phyloP scores from a whole-genome alignment of 177 flowering plant species.

The Vitis hybrid region DNA sequence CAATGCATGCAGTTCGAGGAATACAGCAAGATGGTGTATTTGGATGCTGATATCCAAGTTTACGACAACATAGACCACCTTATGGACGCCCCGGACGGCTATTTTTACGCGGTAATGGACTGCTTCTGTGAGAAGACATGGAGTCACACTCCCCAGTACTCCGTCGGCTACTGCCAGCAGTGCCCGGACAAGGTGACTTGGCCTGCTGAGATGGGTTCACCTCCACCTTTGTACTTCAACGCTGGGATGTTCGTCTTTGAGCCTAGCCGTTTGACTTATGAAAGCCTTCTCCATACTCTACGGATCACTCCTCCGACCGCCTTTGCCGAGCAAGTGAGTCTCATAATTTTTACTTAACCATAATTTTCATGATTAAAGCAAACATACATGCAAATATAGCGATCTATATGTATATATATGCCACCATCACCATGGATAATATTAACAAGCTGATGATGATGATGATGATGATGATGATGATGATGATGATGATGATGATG shows the following conservation, averaged over 20 bases:
- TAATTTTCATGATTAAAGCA: too few relatives aligned
- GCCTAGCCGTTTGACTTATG: conserved; percentile 52
- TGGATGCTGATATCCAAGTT: conserved; percentile 80
- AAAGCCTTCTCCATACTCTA: conserved; percentile 55
- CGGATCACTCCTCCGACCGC: conserved; percentile 52
- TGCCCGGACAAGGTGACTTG: conserved; percentile 64
- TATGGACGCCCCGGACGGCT: conserved; percentile 49
- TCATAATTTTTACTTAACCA: too few relatives aligned
- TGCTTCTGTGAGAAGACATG: conserved; percentile 78
- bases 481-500: too few relatives aligned
- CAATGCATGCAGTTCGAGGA: conserved; percentile 50
- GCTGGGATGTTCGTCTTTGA: conserved; percentile 79
- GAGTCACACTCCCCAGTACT: conserved; percentile 59
- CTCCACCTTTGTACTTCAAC: conserved; percentile 72
- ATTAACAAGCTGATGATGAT: too few relatives aligned
- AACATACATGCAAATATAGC: too few relatives aligned
- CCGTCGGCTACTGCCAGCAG: conserved; percentile 75
- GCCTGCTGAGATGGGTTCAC: conserved; percentile 59
- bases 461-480: too few relatives aligned
- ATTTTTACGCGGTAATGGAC: conserved; percentile 72
- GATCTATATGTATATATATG: too few relatives aligned
- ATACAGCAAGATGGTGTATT: conserved; percentile 65
- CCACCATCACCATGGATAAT: too few relatives aligned
- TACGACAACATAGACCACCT: conserved; percentile 72
- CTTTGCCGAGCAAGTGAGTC: conserved; percentile 70